phyloP scores from a whole-genome alignment of 2,329 filamentous ascomycete species.

The Lachnellula hyalina region DNA sequence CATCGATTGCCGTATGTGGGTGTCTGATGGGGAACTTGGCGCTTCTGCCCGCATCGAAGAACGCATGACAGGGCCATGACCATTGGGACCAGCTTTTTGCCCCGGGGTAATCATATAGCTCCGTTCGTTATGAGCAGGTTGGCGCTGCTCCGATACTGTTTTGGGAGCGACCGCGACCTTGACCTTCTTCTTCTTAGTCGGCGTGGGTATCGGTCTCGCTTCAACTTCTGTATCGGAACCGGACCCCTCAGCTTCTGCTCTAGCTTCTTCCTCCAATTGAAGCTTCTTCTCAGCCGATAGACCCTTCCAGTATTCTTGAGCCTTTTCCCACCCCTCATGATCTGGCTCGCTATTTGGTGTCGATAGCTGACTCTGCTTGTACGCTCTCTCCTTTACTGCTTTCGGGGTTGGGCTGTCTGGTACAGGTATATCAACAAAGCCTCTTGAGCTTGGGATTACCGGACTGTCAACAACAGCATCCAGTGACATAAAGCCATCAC shows the following conservation, averaged over 20 bases:
- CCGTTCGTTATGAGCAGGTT: conserved; percentile 24
- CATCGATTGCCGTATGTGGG: conserved; percentile 30
- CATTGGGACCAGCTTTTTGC: conserved; percentile 27
- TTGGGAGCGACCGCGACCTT: conserved; percentile 3
- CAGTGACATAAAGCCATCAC: conserved; percentile 65
- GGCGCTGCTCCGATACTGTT: conserved; percentile 20
- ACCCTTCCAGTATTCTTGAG: conserved; percentile 65
- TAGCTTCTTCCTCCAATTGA: conserved; percentile 48
- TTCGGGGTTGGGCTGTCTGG: conserved; percentile 27
- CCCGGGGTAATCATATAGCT: conserved; percentile 38
- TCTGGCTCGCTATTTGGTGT: conserved; percentile 19
- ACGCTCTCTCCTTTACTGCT: conserved; percentile 23
- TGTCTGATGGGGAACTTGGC: conserved; percentile 15
- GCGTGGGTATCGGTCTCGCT: conserved; percentile 30
- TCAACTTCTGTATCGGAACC: conserved; percentile 36
- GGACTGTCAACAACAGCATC: conserved; percentile 66
- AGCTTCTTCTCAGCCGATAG: conserved; percentile 58
- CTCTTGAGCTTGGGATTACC: conserved; percentile 23
- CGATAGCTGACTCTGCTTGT: conserved; percentile 15
- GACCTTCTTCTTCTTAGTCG: conserved; percentile 25
- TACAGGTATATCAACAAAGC: conserved; percentile 18
- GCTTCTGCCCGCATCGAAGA: conserved; percentile 42
- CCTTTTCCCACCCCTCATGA: conserved; percentile 52
- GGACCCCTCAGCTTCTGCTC: conserved; percentile 42
- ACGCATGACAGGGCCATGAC: conserved; percentile 34